Percentiles rank a stretch among this genome's conserved stretches.
Conservation (phyloP, 2,329 filamentous ascomycete species). For the Beauveria asiatica region DNA sequence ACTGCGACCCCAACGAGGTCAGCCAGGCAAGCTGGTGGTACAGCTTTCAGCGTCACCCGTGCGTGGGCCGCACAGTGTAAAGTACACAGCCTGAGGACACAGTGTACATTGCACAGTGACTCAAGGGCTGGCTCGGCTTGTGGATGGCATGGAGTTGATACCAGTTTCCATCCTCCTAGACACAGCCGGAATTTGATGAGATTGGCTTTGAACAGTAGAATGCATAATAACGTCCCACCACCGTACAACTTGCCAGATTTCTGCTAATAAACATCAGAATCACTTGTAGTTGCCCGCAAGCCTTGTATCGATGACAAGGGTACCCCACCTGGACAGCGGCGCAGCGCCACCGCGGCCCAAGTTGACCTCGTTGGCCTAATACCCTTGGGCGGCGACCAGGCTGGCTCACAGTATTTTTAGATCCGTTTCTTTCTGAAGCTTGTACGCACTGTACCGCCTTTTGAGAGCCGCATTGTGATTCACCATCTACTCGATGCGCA, state of each 20-base stretch:
- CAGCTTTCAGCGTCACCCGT: background rate
- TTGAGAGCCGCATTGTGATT: background rate
- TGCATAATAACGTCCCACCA: too few species aligned
- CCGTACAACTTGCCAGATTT: too few species aligned
- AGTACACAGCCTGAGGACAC: too few species aligned
- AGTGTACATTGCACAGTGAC: too few species aligned
- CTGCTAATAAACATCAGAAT: too few species aligned
- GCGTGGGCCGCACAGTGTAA: background rate
- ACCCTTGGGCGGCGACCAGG: background rate
- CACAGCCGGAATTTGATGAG: too few species aligned
- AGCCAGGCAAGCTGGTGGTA: background rate
- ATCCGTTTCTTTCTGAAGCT: background rate
- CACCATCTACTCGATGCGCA: background rate
- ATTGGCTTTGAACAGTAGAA: too few species aligned
- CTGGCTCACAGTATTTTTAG: background rate
- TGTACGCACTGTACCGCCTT: background rate
- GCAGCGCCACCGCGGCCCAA: slow-evolving; percentile 2
- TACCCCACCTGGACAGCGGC: background rate
- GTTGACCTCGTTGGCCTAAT: background rate
- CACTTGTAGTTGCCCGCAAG: too few species aligned
- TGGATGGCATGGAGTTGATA: too few species aligned
- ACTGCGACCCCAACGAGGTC: background rate
- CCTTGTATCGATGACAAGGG: background rate
- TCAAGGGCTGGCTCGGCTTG: too few species aligned
- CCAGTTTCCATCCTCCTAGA: too few species aligned